Evolutionary conservation across 2,329 filamentous ascomycete genomes (phyloP).

Genomic region (Pseudofabraea citricarpa): DNA sequence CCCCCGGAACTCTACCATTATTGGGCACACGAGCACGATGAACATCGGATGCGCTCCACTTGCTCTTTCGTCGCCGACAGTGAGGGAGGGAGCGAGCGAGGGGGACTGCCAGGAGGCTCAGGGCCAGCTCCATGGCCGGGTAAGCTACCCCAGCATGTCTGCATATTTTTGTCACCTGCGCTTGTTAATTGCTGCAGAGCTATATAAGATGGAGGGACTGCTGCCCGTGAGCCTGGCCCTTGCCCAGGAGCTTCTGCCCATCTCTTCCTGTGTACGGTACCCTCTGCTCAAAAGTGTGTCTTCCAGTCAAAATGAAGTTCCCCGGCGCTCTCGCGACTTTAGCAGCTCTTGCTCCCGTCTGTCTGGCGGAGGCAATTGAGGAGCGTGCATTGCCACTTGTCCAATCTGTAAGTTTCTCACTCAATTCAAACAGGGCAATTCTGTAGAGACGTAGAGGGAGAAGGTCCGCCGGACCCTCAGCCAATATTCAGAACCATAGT

Average conservation of each 20-base stretch:
- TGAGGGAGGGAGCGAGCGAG: too few species aligned
- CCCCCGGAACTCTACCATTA: neutral
- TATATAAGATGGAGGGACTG: too few species aligned
- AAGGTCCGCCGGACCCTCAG: too few species aligned
- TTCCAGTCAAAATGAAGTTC: neutral
- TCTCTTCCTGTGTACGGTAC: neutral
- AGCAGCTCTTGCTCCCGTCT: neutral
- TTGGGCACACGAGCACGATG: too few species aligned
- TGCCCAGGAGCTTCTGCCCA: neutral
- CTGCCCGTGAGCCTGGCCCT: neutral
- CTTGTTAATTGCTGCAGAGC: too few species aligned
- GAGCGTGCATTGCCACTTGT: neutral
- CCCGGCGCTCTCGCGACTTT: neutral
- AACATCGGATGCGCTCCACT: too few species aligned
- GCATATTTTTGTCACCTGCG: too few species aligned
- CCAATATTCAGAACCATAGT: too few species aligned
- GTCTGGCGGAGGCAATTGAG: neutral
- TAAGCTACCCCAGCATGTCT: neutral
- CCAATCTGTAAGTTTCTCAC: conserved; percentile 1
- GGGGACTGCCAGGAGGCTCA: too few species aligned
- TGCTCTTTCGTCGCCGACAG: too few species aligned
- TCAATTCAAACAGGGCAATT: too few species aligned
- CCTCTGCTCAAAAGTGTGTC: neutral
- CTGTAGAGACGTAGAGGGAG: too few species aligned
- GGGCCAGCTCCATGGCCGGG: neutral